Evolutionary conservation across 2,329 filamentous ascomycete genomes (phyloP), one percentile per base, ranked within the genome.

Genomic region (Xylariaceae sp.): DNA sequence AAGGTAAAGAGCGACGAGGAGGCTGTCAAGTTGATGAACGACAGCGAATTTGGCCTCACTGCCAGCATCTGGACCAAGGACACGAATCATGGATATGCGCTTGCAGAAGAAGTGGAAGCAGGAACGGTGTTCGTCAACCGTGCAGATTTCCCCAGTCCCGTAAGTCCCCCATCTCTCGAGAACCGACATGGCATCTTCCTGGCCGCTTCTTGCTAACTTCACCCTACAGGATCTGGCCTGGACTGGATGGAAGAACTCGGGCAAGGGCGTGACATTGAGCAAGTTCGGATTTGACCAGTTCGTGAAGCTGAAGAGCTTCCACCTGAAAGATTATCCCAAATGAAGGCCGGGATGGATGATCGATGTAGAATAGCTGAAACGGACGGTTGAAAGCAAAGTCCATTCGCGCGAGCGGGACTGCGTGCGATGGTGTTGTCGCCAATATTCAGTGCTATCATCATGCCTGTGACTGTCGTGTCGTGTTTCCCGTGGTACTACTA

Each of bases 61-160:
- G 91, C 90, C n/a, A 95, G 89, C 57, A 89, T 97, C 56, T 97
- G 91, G 91, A 95, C 89, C 43, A 94, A 93, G 64, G 89, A 97
- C 59, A 79, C 82, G 2, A 73, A 71, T 34, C 83, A 75, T 59
- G 91, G 85, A 13, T 81, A 89, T 54, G 77, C 86, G 61, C 73
- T 97, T 39, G 80, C 85, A 30, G 83, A 93, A 41, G 74, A 83
- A 38, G 81, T 97, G 36, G 90, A 96, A 62, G 90, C 91, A 34
- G 91, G 91, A 32, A 97, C 91, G 2, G 90, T 96, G 37, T 97
- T 96, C 67, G 87, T 97, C 56, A 97, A 97, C 65, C 80, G 91
- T 56, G 89, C 87, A 59, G 91, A 97, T 64, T 97, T 81, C 64
- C 91, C 91, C 36, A 89, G 85, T 62, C 89, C 91, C 48, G 89